phyloP scores from a whole-genome alignment of 2,329 filamentous ascomycete species.

The Helotiales sp. region DNA sequence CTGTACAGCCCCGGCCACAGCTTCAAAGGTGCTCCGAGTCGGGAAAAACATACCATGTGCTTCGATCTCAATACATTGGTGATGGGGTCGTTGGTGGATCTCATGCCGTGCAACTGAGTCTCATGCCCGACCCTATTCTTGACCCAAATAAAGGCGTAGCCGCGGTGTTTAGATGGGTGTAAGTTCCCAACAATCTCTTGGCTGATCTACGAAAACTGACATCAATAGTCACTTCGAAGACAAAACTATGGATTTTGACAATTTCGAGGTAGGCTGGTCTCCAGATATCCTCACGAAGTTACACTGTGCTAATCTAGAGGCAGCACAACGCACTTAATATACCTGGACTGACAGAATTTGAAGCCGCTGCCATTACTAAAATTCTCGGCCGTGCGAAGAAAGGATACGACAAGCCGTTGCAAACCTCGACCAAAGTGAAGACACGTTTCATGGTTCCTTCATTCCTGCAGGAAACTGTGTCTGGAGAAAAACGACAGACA shows the following conservation, averaged over 20 bases:
- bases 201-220: not conserved
- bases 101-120: constrained; percentile 15
- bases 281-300: not conserved
- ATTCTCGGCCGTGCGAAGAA: constrained; percentile 24
- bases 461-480: constrained; percentile 28
- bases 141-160: not conserved
- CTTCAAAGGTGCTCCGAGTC: too few species aligned
- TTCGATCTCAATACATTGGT: constrained; percentile 18
- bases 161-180: constrained; percentile 25
- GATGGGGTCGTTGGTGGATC: constrained; percentile 16
- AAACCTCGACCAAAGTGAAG: constrained; percentile 25
- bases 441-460: constrained; percentile 27
- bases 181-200: not conserved
- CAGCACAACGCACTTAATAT: constrained; percentile 18
- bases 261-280: constrained; percentile 14
- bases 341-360: constrained; percentile 20
- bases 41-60: too few species aligned
- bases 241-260: constrained; percentile 23
- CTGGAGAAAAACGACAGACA: constrained; percentile 12
- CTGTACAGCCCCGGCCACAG: not conserved
- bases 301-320: not conserved
- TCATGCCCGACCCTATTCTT: not conserved
- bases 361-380: constrained; percentile 27
- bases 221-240: constrained; percentile 22
- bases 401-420: constrained; percentile 30